Conservation (phyloP, 2,329 filamentous ascomycete species). For the Colletotrichum navitas region DNA sequence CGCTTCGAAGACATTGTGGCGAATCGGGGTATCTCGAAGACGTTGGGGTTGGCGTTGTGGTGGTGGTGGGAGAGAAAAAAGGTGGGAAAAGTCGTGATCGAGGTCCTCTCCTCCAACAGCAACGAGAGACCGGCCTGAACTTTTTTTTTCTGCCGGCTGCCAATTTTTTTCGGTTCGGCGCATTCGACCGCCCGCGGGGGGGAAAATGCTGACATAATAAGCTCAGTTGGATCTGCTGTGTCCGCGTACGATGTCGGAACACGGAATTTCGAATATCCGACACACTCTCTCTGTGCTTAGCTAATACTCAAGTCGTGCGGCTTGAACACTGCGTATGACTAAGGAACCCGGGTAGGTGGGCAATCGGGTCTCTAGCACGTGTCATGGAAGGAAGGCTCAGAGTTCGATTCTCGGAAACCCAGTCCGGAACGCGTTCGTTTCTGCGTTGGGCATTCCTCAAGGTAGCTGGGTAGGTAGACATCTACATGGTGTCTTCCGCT, state of each 20-base stretch:
- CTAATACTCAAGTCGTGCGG: neutral
- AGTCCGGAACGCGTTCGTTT: conserved; percentile 1
- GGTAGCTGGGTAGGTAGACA: neutral
- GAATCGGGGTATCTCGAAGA: conserved; percentile 18
- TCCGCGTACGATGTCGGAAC: accelerated
- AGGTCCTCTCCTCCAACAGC: conserved; percentile 23
- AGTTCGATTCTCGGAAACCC: neutral
- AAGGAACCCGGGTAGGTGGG: neutral
- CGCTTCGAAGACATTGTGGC: conserved; percentile 69
- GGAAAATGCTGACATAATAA: conserved; percentile 33
- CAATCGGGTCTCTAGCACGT: neutral
- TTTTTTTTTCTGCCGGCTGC: conserved; percentile 40
- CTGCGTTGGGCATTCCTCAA: neutral
- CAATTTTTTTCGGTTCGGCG: conserved; percentile 36
- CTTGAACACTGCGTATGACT: neutral
- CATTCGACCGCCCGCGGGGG: conserved; percentile 37
- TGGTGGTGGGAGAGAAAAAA: neutral
- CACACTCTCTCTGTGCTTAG: accelerated
- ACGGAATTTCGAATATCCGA: neutral
- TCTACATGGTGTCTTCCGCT: neutral
- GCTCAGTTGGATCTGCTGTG: too few relatives aligned
- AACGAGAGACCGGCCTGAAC: conserved; percentile 38
- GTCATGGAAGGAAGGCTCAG: neutral
- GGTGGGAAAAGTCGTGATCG: conserved; percentile 25
- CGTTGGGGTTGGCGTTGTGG: neutral